phyloP scores from a whole-genome alignment of 164 flowering plant species.

The Houttuynia cordata region DNA sequence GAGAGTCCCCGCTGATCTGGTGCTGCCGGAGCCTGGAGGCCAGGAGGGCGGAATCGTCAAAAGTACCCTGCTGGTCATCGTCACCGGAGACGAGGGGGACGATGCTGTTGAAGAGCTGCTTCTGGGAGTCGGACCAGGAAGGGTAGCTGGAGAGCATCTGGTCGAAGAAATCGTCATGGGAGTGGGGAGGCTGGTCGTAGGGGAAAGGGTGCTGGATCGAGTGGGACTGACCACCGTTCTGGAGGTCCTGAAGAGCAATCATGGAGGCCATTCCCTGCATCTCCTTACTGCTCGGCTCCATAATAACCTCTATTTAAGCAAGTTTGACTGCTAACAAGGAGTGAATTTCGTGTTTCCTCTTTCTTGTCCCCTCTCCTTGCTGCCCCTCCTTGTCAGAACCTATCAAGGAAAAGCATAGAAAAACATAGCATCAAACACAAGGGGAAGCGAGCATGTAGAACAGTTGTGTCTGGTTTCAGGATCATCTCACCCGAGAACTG shows the following conservation, averaged over 20 bases:
- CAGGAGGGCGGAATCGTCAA: slow-evolving; percentile 40
- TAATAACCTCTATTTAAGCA: neutral
- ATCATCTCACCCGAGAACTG: too few relatives aligned
- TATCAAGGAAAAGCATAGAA: too few relatives aligned
- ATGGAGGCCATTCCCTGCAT: slow-evolving; percentile 9
- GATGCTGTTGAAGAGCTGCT: slow-evolving; percentile 25
- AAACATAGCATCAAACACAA: too few relatives aligned
- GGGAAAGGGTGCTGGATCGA: slow-evolving; percentile 20
- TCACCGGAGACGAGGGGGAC: slow-evolving; percentile 11
- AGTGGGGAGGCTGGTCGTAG: slow-evolving; percentile 21
- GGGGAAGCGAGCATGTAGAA: too few relatives aligned
- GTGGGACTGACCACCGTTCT: slow-evolving; percentile 6
- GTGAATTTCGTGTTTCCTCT: neutral
- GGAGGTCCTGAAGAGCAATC: slow-evolving; percentile 30
- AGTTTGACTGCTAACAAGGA: too few relatives aligned
- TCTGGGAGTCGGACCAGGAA: slow-evolving; percentile 25
- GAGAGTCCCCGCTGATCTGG: slow-evolving; percentile 41
- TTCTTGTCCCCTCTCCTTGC: neutral
- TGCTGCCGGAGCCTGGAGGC: slow-evolving; percentile 62
- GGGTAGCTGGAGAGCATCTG: slow-evolving; percentile 70
- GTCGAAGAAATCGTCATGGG: slow-evolving; percentile 67
- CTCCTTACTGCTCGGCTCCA: slow-evolving; percentile 3
- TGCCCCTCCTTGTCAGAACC: too few relatives aligned
- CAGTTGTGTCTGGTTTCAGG: too few relatives aligned
- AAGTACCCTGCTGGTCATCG: slow-evolving; percentile 10